phyloP scores from a whole-genome alignment of 768 basidiomycete species.

The Strobilomyces confusus region DNA sequence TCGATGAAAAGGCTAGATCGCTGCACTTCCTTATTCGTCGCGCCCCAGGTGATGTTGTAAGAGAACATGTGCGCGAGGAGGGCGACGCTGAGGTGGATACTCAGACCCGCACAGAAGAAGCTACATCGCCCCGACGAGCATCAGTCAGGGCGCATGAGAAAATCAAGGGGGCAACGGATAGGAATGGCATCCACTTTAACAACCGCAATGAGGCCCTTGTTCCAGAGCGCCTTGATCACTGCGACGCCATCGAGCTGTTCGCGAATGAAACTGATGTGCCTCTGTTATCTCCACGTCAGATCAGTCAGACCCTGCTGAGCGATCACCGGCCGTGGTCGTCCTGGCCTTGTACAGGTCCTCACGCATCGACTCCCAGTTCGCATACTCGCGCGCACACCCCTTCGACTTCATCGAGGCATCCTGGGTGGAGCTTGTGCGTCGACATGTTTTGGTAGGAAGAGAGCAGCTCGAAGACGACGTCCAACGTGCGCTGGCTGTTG shows the following conservation, averaged over 20 bases:
- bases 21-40: slow-evolving; percentile 80
- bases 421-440: slow-evolving; percentile 64
- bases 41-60: slow-evolving; percentile 57
- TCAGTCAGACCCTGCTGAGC: background rate
- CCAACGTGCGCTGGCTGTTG: slow-evolving; percentile 49
- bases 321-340: slow-evolving; percentile 51
- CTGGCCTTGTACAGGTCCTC: slow-evolving; percentile 77
- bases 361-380: slow-evolving; percentile 77
- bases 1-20: slow-evolving; percentile 89
- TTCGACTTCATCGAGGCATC: slow-evolving; percentile 79
- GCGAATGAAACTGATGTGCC: slow-evolving; percentile 56
- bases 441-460: slow-evolving; percentile 84
- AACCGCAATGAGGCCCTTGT: no score
- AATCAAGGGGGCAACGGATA: slow-evolving; percentile 17
- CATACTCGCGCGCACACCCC: slow-evolving; percentile 60
- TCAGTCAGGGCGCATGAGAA: background rate
- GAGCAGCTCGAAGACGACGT: slow-evolving; percentile 52
- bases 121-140: slow-evolving; percentile 4
- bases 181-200: slow-evolving; percentile 35
- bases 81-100: slow-evolving; percentile 49
- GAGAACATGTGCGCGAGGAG: slow-evolving; percentile 57
- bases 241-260: slow-evolving; percentile 80
- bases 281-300: slow-evolving; percentile 38
- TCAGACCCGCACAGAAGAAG: slow-evolving; percentile 53
- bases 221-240: no score